Evolutionary conservation across 1,139 yeast genomes (phyloP).

Genomic region (Magnusiomyces suaveolens): DNA sequence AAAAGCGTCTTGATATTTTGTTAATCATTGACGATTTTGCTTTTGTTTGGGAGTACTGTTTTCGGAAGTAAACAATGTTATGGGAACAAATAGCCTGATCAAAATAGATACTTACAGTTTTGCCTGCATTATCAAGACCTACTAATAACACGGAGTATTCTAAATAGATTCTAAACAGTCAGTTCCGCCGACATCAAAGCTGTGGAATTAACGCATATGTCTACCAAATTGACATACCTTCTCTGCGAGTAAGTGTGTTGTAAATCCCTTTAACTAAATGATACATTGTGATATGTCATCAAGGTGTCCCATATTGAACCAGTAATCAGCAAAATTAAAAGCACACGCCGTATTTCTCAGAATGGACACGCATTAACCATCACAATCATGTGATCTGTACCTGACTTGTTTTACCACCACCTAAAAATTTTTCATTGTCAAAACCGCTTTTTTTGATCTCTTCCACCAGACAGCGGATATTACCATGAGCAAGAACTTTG

Average conservation of each 20-base stretch:
- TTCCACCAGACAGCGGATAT: background rate
- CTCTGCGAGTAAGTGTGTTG: conserved; percentile 46
- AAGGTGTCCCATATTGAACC: no score
- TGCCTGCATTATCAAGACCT: conserved; percentile 94
- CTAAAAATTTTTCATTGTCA: background rate
- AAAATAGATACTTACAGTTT: conserved; percentile 41
- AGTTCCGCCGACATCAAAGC: background rate
- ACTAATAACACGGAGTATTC: conserved; percentile 69
- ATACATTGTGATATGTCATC: conserved; percentile 42
- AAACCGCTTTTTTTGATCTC: background rate
- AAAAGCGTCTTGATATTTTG: conserved; percentile 41
- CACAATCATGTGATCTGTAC: no score
- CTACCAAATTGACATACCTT: no score
- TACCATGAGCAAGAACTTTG: conserved; percentile 12
- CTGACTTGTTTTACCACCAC: background rate
- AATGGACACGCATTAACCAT: no score
- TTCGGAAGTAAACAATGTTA: background rate
- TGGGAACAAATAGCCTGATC: background rate
- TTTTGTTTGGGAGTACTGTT: background rate
- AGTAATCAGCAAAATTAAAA: no score
- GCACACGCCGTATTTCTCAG: no score
- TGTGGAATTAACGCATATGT: background rate
- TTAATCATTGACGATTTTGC: background rate
- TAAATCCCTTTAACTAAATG: conserved; percentile 56
- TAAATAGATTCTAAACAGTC: conserved; percentile 14